These are phyloP conservation scores for Poronia punctata DNA, from an alignment of 495 filamentous ascomycete species.

Conservation along the genomic window DNA sequence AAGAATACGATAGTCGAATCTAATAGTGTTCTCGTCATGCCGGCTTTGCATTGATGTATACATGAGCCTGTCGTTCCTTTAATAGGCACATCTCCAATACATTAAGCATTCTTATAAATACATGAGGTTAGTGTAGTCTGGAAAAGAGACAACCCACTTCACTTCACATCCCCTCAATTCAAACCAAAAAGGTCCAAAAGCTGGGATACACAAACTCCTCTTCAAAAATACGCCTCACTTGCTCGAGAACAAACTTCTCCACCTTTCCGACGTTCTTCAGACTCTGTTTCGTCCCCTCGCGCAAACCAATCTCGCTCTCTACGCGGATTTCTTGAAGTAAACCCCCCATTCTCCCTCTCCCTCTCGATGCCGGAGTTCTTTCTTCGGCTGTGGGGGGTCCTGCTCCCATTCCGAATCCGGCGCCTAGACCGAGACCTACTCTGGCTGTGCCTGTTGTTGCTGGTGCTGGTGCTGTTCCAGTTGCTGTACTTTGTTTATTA, in stretches of 20 bases:
- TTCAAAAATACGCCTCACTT: conserved; percentile 94
- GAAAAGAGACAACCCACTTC: too few relatives aligned
- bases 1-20: too few relatives aligned
- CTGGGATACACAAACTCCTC: conserved; percentile 98
- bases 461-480: too few relatives aligned
- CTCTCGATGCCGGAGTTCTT: conserved; percentile 10
- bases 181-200: conserved; percentile 95
- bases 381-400: conserved; percentile 2
- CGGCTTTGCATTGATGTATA: too few relatives aligned
- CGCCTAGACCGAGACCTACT: conserved; percentile 18
- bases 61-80: too few relatives aligned
- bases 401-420: background rate
- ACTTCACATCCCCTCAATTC: too few relatives aligned
- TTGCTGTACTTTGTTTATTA: too few relatives aligned
- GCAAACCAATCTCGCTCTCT: conserved; percentile 92
- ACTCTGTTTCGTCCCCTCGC: conserved; percentile 84
- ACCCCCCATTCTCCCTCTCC: conserved; percentile 54
- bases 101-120: too few relatives aligned
- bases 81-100: too few relatives aligned
- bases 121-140: too few relatives aligned
- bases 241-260: conserved; percentile 92
- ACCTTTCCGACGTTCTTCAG: conserved; percentile 98
- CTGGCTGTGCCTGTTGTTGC: too few relatives aligned
- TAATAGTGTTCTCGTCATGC: too few relatives aligned
- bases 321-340: conserved; percentile 87